Evolutionary conservation across 2,329 filamentous ascomycete genomes (phyloP).

Genomic region (Ophiostoma ulmi): DNA sequence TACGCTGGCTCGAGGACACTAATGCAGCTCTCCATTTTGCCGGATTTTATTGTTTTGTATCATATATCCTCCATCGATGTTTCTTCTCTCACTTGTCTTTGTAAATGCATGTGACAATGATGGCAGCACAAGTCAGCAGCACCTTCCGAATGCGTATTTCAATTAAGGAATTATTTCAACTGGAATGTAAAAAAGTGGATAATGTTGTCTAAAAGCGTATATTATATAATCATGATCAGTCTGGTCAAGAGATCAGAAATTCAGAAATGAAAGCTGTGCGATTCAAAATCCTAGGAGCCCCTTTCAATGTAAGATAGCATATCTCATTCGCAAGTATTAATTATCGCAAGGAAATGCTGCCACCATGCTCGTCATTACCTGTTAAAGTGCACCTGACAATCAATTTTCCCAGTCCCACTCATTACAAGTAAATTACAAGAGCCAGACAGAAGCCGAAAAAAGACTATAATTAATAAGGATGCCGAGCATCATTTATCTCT

Average conservation of each 20-base stretch:
- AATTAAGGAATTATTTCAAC: neutral
- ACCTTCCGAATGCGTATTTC: neutral
- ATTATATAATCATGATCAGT: neutral
- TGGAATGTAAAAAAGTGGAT: neutral
- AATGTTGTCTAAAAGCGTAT: neutral
- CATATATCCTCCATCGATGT: neutral
- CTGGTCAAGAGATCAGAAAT: neutral
- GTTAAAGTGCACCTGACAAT: neutral
- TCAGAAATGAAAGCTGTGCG: neutral
- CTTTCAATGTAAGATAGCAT: neutral
- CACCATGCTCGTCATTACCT: neutral
- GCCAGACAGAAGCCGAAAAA: conserved; percentile 1
- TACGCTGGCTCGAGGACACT: neutral
- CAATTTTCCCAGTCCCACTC: neutral
- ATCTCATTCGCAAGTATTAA: neutral
- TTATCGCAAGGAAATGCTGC: too few species aligned
- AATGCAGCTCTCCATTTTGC: neutral
- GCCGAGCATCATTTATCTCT: neutral
- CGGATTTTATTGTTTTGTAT: neutral
- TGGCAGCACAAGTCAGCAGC: neutral
- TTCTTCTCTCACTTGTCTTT: neutral
- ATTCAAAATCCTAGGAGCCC: neutral
- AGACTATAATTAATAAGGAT: neutral
- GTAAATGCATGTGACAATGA: neutral
- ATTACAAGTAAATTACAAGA: neutral